These are phyloP conservation scores for Colletotrichum musae DNA, from an alignment of 2,329 filamentous ascomycete genomes.

Conservation along the genomic window DNA sequence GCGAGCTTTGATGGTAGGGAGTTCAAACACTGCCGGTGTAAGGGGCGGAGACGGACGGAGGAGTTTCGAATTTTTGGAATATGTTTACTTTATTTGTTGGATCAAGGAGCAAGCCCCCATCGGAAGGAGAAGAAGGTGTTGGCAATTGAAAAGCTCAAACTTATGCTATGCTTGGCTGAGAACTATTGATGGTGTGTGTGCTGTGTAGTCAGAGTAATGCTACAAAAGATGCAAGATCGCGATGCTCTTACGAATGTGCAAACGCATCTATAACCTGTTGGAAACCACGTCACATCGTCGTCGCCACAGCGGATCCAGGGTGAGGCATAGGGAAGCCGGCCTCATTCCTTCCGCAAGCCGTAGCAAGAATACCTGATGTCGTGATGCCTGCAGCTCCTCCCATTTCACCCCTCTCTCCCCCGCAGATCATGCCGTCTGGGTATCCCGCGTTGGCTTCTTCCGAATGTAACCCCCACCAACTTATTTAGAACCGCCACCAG, in stretches of 20 bases:
- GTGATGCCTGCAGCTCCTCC: too few species aligned
- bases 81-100: background rate
- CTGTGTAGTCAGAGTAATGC: conserved; percentile 31
- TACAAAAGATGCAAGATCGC: conserved; percentile 6
- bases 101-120: background rate
- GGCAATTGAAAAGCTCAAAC: conserved; percentile 9
- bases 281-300: too few species aligned
- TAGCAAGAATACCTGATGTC: background rate
- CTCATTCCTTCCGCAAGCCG: too few species aligned
- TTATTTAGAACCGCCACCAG: conserved; percentile 6
- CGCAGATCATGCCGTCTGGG: conserved; percentile 15
- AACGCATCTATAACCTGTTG: background rate
- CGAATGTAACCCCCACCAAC: conserved; percentile 29
- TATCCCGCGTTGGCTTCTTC: conserved; percentile 12
- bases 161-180: background rate
- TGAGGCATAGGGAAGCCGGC: too few species aligned
- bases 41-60: conserved; percentile 25
- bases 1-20: conserved; percentile 25
- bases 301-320: too few species aligned
- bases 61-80: conserved; percentile 23
- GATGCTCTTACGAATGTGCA: background rate
- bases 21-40: conserved; percentile 32
- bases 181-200: background rate
- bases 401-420: background rate
- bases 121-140: background rate